A percentile compares a stretch with the other conserved stretches of the same genome.
These are phyloP conservation scores for Clathrus columnatus DNA, from an alignment of 768 basidiomycete species.

Conservation along the genomic window DNA sequence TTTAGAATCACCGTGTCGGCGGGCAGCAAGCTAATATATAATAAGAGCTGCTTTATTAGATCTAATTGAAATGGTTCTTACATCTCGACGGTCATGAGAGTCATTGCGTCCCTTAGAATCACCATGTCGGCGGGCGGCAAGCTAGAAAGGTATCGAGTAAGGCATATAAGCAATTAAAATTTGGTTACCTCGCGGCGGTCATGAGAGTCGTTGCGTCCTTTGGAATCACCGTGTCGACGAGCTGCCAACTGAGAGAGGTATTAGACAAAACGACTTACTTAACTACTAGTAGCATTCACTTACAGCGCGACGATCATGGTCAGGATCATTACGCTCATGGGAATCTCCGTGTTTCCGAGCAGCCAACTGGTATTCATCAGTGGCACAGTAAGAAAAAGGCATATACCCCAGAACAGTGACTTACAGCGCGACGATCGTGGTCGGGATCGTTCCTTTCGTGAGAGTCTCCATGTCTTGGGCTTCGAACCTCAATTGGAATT, in stretches of 20 bases:
- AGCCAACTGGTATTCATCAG: too few relatives aligned
- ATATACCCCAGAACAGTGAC: neutral
- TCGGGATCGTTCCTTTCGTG: neutral
- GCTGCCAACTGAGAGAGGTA: too few relatives aligned
- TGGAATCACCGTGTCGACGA: neutral
- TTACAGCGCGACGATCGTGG: neutral
- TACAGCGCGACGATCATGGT: neutral
- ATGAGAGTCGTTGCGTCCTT: neutral
- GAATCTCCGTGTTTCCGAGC: neutral
- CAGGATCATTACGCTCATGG: neutral
- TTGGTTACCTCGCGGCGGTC: neutral
- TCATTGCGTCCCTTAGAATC: too few relatives aligned
- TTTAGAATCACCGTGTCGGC: neutral
- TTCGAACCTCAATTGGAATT: neutral
- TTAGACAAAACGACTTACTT: too few relatives aligned
- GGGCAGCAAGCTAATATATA: neutral
- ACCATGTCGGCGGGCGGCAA: too few relatives aligned
- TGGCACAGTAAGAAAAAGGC: neutral
- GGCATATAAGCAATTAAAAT: neutral
- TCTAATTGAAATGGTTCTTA: neutral
- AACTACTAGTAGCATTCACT: too few relatives aligned
- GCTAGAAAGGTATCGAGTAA: too few relatives aligned
- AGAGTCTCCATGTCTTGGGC: neutral
- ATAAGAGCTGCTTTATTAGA: too few relatives aligned
- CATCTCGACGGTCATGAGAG: neutral